Conservation (phyloP, 1,284 basidiomycete species). For the Rhodotorula sp. region DNA sequence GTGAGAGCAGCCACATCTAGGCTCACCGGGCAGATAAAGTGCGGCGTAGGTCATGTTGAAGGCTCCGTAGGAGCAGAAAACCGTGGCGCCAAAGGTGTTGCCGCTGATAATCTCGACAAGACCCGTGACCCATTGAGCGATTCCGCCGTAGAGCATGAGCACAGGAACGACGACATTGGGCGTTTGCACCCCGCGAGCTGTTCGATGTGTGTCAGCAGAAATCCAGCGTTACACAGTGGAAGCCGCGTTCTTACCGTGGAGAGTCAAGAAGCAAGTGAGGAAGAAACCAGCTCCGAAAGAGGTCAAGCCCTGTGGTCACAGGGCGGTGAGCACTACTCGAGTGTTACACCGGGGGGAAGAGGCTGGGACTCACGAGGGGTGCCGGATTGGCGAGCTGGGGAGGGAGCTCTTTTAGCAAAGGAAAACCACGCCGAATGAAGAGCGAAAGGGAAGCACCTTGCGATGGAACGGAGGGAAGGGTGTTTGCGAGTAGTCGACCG, state of each 20-base stretch:
- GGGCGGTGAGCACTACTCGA: no score
- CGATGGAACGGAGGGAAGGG: slow-evolving; percentile 48
- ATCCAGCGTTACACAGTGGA: no score
- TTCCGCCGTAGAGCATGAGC: slow-evolving; percentile 25
- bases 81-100: slow-evolving; percentile 27
- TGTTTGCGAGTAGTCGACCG: slow-evolving; percentile 34
- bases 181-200: slow-evolving; percentile 8
- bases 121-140: slow-evolving; percentile 21
- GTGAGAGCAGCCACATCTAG: not conserved
- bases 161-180: slow-evolving; percentile 13
- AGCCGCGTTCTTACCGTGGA: not conserved
- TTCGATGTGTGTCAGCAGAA: not conserved
- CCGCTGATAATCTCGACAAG: slow-evolving; percentile 28
- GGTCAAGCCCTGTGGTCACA: not conserved
- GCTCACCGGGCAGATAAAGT: slow-evolving; percentile 24
- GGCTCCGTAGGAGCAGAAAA: slow-evolving; percentile 15
- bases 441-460: slow-evolving; percentile 43
- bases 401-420: not conserved
- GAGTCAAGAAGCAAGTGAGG: not conserved
- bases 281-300: not conserved
- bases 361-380: not conserved
- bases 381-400: slow-evolving; percentile 2
- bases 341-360: no score
- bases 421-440: no score
- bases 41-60: slow-evolving; percentile 32